phyloP scores from a whole-genome alignment of 2,329 filamentous ascomycete species.

The Colletotrichum liaoningense region DNA sequence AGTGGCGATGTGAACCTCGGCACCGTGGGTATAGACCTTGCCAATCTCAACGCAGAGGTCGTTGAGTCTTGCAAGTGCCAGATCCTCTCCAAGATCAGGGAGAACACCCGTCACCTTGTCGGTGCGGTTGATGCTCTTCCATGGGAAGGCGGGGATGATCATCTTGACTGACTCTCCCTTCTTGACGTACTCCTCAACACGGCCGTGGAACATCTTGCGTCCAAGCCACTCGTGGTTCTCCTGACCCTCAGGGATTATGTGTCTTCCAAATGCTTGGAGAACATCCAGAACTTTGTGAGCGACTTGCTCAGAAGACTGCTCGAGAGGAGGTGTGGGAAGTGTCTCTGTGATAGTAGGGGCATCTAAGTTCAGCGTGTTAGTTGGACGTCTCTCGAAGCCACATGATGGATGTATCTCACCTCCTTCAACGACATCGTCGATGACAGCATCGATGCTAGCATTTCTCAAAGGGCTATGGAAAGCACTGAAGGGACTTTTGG shows the following conservation, averaged over 20 bases:
- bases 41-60: slow-evolving; percentile 51
- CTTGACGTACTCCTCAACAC: slow-evolving; percentile 32
- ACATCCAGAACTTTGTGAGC: slow-evolving; percentile 33
- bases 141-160: slow-evolving; percentile 38
- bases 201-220: slow-evolving; percentile 32
- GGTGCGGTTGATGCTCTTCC: slow-evolving; percentile 39
- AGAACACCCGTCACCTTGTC: slow-evolving; percentile 48
- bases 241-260: slow-evolving; percentile 27
- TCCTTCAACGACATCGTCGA: not conserved
- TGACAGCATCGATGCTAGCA: not conserved
- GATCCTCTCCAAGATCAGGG: slow-evolving; percentile 55
- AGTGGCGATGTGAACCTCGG: slow-evolving; percentile 53
- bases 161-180: slow-evolving; percentile 33
- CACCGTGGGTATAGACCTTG: slow-evolving; percentile 51
- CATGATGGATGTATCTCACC: not conserved
- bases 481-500: slow-evolving; percentile 17
- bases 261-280: slow-evolving; percentile 26
- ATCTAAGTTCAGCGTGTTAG: not conserved
- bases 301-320: slow-evolving; percentile 21
- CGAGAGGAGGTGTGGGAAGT: slow-evolving; percentile 27
- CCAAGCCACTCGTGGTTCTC: slow-evolving; percentile 34
- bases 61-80: slow-evolving; percentile 53
- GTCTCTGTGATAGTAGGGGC: slow-evolving; percentile 4
- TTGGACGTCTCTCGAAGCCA: too few species aligned
- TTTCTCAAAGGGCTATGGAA: slow-evolving; percentile 13